A percentile compares a stretch with the other conserved stretches of the same genome.
phyloP scores from a whole-genome alignment of 2,329 filamentous ascomycete genomes.

The Hypoxylon sp. region DNA sequence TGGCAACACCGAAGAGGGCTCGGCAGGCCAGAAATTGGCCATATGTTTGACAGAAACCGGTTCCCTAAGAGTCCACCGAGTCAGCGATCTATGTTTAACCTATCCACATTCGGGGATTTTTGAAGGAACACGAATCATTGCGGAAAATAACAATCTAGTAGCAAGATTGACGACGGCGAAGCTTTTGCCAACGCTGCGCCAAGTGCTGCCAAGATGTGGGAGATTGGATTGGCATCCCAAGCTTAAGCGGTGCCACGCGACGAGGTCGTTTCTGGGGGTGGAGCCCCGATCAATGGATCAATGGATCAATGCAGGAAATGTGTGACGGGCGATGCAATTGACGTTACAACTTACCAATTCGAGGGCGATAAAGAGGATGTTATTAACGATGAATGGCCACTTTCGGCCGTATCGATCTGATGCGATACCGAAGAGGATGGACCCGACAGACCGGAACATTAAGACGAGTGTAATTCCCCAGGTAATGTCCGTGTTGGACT shows the following conservation, averaged over 20 bases:
- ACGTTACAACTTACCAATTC: conserved; percentile 71
- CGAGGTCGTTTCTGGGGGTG: conserved; percentile 35
- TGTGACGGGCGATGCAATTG: conserved; percentile 16
- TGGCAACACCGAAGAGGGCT: conserved; percentile 82
- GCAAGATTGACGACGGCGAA: conserved; percentile 38
- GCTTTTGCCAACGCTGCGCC: conserved; percentile 53
- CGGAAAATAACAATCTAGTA: conserved; percentile 2
- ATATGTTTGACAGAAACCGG: conserved; percentile 78
- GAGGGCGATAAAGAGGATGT: conserved; percentile 78
- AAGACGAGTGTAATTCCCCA: conserved; percentile 76
- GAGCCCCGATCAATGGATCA: conserved; percentile 25
- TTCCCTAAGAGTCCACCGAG: conserved; percentile 60
- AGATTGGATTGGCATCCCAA: conserved; percentile 39
- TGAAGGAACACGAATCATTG: background rate
- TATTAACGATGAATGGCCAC: conserved; percentile 84
- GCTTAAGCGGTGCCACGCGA: conserved; percentile 34
- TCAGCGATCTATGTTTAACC: conserved; percentile 26
- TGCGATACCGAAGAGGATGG: conserved; percentile 68
- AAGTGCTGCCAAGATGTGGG: conserved; percentile 49
- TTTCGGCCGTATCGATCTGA: conserved; percentile 71
- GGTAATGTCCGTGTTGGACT: conserved; percentile 70
- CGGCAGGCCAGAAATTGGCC: conserved; percentile 80
- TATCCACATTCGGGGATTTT: background rate
- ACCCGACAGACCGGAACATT: conserved; percentile 72
- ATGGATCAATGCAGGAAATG: conserved; percentile 28